Evolutionary conservation across 2,329 filamentous ascomycete species (phyloP), one percentile per base, ranked within the genome.

Genomic region (Stagonosporopsis chrysanthemi): DNA sequence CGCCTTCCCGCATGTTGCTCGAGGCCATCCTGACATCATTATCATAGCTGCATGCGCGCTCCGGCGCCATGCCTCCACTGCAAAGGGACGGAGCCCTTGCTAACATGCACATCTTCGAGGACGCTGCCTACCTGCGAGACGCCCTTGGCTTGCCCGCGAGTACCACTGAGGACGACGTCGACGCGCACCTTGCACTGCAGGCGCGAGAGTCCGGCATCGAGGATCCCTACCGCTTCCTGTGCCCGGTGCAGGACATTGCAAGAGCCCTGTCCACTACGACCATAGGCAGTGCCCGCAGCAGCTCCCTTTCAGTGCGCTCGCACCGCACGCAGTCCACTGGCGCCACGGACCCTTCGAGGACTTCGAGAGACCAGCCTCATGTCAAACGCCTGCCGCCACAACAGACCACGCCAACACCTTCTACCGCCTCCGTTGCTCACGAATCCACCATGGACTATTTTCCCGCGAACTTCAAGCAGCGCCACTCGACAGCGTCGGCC

Each of bases 281-380:
- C 6, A 52, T 70, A 28, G 66, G 68, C 26, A 75, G 70, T 58
- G 72, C 70, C 33, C 62, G 64, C 26, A 56, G 69, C 35, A 75
- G 72, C 56, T 72, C 70, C n/a, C 60, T 71, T 17, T 75, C 73
- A 12, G 61, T 75, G 6, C 72, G 70, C 43, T 76, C 73, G 8
- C 68, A 69, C 29, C 72, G 74, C 38, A 74, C 73, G 1, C 73
- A 75, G 29, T 76, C 72, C 6, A 75, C 74, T 9, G 64, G 67
- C 58, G 60, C 70, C 38, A 75, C 73, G 14, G 65, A 70, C 26
- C 68, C 68, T 19, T 76, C 73, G 15, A 68, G 72, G 17, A 71
- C 65, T 7, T 75, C 72, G 9, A 67, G 64, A 33, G 73, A 76
- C 58, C 64, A 67, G 50, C 38, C 65, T 17, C 55, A 59, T 38